Evolutionary conservation across 2,329 filamentous ascomycete species (phyloP).

Genomic region (Phaeophleospora eucalypticola): DNA sequence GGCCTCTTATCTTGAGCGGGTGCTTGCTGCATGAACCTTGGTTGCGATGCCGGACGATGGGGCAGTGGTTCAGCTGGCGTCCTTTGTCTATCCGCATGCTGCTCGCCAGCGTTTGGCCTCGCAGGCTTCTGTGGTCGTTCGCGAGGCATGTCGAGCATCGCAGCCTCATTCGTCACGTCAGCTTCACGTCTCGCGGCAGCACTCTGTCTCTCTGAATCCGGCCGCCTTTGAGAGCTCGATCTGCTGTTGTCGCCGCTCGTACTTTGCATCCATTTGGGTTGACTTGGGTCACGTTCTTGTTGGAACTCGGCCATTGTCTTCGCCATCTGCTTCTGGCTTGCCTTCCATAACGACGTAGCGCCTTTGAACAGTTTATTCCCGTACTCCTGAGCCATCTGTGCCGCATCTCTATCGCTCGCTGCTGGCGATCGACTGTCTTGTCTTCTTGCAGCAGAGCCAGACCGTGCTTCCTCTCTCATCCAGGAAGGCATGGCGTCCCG

Average conservation of each 20-base stretch:
- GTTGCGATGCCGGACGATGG: constrained; percentile 38
- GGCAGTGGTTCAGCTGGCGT: constrained; percentile 33
- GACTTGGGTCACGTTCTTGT: constrained; percentile 68
- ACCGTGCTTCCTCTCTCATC: constrained; percentile 57
- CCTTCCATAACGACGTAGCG: constrained; percentile 93
- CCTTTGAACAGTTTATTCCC: constrained; percentile 85
- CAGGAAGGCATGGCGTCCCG: constrained; percentile 53
- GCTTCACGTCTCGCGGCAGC: constrained; percentile 20
- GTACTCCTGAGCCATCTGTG: constrained; percentile 76
- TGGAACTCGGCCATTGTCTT: constrained; percentile 86
- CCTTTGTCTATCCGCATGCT: constrained; percentile 18
- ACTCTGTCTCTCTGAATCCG: constrained; percentile 25
- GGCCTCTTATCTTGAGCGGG: constrained; percentile 38
- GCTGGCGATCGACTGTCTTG: constrained; percentile 53
- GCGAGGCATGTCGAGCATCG: constrained; percentile 68
- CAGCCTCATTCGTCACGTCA: constrained; percentile 54
- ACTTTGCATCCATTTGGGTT: constrained; percentile 95
- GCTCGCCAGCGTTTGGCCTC: constrained; percentile 22
- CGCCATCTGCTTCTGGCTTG: constrained; percentile 85
- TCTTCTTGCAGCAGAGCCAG: constrained; percentile 45
- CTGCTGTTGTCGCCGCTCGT: constrained; percentile 36
- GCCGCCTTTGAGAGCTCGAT: constrained; percentile 24
- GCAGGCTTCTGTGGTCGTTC: constrained; percentile 48
- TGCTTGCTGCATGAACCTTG: constrained; percentile 37
- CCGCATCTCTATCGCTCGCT: constrained; percentile 64